Conservation (phyloP, 139 green algal species). For the Tetradesmus obliquus region DNA sequence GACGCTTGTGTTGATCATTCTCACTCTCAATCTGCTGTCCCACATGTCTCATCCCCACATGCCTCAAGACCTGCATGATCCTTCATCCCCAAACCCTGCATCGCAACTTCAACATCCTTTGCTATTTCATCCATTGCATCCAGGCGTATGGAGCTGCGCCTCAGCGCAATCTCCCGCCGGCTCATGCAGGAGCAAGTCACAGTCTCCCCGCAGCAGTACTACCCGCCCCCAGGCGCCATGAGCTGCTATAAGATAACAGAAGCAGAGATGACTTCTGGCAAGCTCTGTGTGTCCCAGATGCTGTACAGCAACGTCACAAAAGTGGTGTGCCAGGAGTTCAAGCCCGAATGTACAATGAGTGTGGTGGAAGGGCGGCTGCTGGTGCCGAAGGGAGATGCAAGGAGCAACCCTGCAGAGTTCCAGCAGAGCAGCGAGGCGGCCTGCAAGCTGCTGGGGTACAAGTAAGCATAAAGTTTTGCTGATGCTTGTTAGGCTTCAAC, state of each 20-base stretch:
- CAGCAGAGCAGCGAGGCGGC: constrained; percentile 2
- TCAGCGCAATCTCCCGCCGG: background rate
- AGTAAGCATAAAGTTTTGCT: background rate
- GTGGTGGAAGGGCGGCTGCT: background rate
- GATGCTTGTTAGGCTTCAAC: too few relatives aligned
- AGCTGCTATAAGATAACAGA: constrained; percentile 14
- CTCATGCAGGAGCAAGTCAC: constrained; percentile 6
- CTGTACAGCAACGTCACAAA: background rate
- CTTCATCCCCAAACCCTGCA: background rate
- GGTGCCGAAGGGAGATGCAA: background rate
- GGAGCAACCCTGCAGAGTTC: constrained; percentile 23
- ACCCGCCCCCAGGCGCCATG: background rate
- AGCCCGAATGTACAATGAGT: constrained; percentile 1
- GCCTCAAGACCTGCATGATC: background rate
- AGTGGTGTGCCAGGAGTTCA: constrained; percentile 28
- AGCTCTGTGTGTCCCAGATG: constrained; percentile 19
- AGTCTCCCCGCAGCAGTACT: background rate
- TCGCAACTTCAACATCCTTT: background rate
- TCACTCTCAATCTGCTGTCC: background rate
- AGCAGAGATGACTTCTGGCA: constrained; percentile 3
- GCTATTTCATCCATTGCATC: background rate
- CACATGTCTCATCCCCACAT: background rate
- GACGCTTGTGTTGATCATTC: background rate
- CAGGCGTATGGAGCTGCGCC: background rate
- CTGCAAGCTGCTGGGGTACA: constrained; percentile 26